phyloP scores from a whole-genome alignment of 495 filamentous ascomycete genomes.

The Trichoderma reesei region DNA sequence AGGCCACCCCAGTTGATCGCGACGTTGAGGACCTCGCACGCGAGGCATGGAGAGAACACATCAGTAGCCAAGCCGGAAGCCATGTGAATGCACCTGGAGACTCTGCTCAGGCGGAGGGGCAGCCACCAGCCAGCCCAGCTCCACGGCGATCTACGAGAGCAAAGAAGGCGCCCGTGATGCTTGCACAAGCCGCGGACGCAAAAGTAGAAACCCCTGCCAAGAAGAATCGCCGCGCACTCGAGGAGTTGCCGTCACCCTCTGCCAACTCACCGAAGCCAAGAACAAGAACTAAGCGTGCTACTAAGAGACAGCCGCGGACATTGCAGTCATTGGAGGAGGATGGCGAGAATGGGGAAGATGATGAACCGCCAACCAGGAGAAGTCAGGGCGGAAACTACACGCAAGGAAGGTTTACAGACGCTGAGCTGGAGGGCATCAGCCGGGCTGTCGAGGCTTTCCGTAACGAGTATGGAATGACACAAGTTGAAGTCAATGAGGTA shows the following conservation, averaged over 20 bases:
- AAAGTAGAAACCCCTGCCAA: neutral
- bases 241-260: constrained; percentile 10
- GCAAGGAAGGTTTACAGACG: neutral
- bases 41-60: constrained; percentile 1
- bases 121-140: neutral
- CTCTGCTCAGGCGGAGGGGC: neutral
- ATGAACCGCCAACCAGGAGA: neutral
- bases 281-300: constrained; percentile 1
- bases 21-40: constrained; percentile 8
- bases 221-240: neutral
- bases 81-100: neutral
- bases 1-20: neutral
- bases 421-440: neutral
- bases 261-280: constrained; percentile 8
- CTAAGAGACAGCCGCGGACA: neutral
- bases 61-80: neutral
- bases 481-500: constrained; percentile 7
- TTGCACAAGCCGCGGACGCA: neutral
- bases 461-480: neutral
- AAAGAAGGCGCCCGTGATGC: neutral
- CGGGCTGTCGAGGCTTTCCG: neutral
- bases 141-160: neutral
- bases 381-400: neutral
- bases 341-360: constrained; percentile 1
- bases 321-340: neutral